Evolutionary conservation across 2,329 filamentous ascomycete species (phyloP).

Genomic region (Keithomyces neogunnii): DNA sequence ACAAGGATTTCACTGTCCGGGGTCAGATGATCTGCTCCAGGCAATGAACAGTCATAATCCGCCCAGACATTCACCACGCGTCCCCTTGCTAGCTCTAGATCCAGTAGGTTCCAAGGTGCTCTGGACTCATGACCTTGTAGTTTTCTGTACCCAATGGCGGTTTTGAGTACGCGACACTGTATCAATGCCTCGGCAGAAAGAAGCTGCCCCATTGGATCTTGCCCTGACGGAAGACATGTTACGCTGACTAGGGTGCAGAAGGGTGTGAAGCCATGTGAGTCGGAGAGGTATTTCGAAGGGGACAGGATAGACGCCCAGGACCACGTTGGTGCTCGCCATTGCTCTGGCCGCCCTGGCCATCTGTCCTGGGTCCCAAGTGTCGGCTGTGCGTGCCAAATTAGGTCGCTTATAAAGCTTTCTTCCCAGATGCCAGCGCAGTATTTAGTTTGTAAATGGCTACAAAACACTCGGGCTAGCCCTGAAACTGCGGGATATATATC

Average conservation of each 20-base stretch:
- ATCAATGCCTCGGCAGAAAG: background rate
- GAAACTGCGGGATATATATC: conserved; percentile 12
- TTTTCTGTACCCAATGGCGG: background rate
- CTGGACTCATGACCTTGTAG: background rate
- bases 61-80: conserved; percentile 6
- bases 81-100: conserved; percentile 3
- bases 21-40: background rate
- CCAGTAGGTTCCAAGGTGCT: conserved; percentile 1
- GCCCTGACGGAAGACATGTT: background rate
- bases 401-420: conserved; percentile 4
- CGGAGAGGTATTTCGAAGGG: conserved; percentile 2
- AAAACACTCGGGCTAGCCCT: conserved; percentile 9
- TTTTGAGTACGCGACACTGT: conserved; percentile 1
- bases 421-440: conserved; percentile 11
- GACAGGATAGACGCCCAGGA: conserved; percentile 8
- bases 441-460: background rate
- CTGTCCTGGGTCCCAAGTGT: background rate
- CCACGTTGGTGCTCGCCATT: conserved; percentile 11
- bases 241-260: conserved; percentile 1
- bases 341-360: conserved; percentile 1
- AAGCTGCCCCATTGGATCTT: conserved; percentile 7
- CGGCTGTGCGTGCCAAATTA: conserved; percentile 8
- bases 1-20: background rate
- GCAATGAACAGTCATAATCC: conserved; percentile 6
- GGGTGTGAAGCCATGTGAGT: background rate